Evolutionary conservation across 768 basidiomycete genomes (phyloP).

Genomic region (Phylloporus arenicola): DNA sequence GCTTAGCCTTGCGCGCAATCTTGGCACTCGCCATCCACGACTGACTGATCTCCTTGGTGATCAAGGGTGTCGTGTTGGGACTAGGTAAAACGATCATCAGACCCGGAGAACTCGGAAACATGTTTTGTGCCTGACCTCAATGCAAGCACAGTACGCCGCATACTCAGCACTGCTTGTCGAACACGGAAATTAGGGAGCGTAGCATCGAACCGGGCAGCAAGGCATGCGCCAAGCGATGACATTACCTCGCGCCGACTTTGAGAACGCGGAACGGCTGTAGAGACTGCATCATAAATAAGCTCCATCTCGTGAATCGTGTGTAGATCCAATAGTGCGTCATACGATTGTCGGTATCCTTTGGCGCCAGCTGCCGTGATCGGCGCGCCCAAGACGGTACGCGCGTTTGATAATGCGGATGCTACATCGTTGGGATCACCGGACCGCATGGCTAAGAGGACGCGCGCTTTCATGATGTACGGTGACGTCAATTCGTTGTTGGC

Average conservation of each 20-base stretch:
- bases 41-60: slow-evolving; percentile 63
- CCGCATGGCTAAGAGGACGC: slow-evolving; percentile 76
- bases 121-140: slow-evolving; percentile 47
- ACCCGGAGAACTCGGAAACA: background rate
- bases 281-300: slow-evolving; percentile 47
- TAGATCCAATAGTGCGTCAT: slow-evolving; percentile 79
- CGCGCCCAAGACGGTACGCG: slow-evolving; percentile 68
- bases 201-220: slow-evolving; percentile 64
- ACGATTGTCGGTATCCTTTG: slow-evolving; percentile 78
- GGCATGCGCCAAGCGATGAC: slow-evolving; percentile 30
- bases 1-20: slow-evolving; percentile 91
- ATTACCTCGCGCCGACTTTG: slow-evolving; percentile 40
- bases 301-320: slow-evolving; percentile 87
- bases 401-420: slow-evolving; percentile 48
- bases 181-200: slow-evolving; percentile 85
- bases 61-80: slow-evolving; percentile 29
- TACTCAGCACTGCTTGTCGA: slow-evolving; percentile 84
- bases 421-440: slow-evolving; percentile 44
- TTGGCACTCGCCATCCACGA: slow-evolving; percentile 95
- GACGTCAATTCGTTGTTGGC: slow-evolving; percentile 44
- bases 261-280: slow-evolving; percentile 34
- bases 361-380: slow-evolving; percentile 78
- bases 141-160: slow-evolving; percentile 80
- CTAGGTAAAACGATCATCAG: slow-evolving; percentile 9
- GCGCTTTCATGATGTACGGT: slow-evolving; percentile 68